Base-by-base conservation (phyloP, 2,329 filamentous ascomycete species). In the Paraphaeosphaeria sporulosa region DNA sequence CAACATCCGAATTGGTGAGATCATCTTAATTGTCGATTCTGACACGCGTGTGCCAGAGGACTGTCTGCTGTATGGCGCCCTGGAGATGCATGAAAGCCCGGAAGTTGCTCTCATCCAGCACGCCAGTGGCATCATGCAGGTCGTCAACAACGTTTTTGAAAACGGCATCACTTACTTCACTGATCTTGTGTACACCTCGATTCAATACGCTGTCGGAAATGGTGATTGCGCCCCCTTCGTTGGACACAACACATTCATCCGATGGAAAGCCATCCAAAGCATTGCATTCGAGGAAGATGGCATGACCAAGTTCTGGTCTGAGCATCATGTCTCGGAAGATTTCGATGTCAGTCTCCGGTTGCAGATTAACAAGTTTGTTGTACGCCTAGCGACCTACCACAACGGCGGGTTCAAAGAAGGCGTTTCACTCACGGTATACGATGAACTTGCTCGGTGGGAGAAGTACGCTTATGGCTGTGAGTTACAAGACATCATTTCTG, bases 1-100 rank as follows among this genome's bases (percentile, higher is more conserved):
- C 61, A 93, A 95, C 77, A 89, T 96, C 66, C 90, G 92, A 54
- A 81, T 95, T 34, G 92, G 92, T 60, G 92, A 95, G 78, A 93
- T 92, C 74, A 91, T 93, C 62, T 80, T 90, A 40, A 81, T 93
- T 62, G 90, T 69, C 10, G 66, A 71, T 48, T 65, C 65, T 42
- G 64, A 65, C 21, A 63, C 60, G 27, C 64, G 66, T 48, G 68
- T 70, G 21, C 90, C 90, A 0, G 81, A 85, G 54, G 90, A 93
- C 75, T 93, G 90, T 71, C 83, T 93, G 59, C 82, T 93, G 5
- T 90, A 92, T 72, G 90, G 89, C 51, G 89, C 90, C 30, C 90
- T 88, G 47, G 90, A 93, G 71, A 92, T 93, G 89, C 88, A 93
- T 71, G 88, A 90, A 71, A 91, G 88, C 2, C 90, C 89, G 4